Percentiles rank a stretch among this genome's conserved stretches.
These are phyloP conservation scores for Candida labiduridarum DNA, from an alignment of 1,139 yeast species.

Conservation along the genomic window DNA sequence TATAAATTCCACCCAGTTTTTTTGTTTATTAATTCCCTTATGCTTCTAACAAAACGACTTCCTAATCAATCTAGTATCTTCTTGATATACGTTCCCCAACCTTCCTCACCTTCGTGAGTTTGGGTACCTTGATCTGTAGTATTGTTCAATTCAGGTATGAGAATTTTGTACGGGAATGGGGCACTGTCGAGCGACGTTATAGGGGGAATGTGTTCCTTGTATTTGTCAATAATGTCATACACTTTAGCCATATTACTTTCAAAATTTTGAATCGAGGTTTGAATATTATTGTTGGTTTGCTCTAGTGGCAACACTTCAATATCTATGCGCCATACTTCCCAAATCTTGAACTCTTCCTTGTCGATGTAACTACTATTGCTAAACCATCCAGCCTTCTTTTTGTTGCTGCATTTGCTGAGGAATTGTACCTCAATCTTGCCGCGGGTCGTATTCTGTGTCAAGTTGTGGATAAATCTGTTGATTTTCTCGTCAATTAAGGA, in stretches of 20 bases:
- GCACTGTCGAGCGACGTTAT: constrained; percentile 65
- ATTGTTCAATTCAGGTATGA: constrained; percentile 17
- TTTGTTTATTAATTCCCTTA: background rate
- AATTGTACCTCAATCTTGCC: constrained; percentile 15
- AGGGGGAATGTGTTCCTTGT: constrained; percentile 73
- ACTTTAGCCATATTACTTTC: constrained; percentile 49
- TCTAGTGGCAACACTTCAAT: constrained; percentile 37
- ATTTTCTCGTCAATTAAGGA: constrained; percentile 45
- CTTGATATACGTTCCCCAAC: constrained; percentile 54
- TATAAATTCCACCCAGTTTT: background rate
- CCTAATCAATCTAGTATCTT: constrained; percentile 38
- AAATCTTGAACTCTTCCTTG: constrained; percentile 20
- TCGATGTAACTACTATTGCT: constrained; percentile 23
- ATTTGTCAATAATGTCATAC: constrained; percentile 51
- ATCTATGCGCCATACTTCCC: constrained; percentile 49
- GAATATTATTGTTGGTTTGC: constrained; percentile 17
- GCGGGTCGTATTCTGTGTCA: constrained; percentile 3
- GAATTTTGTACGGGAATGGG: constrained; percentile 64
- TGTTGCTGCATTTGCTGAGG: constrained; percentile 19
- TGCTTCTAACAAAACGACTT: background rate
- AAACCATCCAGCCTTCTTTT: constrained; percentile 48
- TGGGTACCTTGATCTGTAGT: constrained; percentile 1
- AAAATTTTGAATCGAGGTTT: constrained; percentile 38
- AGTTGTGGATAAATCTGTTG: constrained; percentile 30
- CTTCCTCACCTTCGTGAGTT: constrained; percentile 26